A percentile compares a stretch with the other conserved stretches of the same genome.
Conservation (phyloP, 2,329 filamentous ascomycete genomes). For the Beauveria caledonica region DNA sequence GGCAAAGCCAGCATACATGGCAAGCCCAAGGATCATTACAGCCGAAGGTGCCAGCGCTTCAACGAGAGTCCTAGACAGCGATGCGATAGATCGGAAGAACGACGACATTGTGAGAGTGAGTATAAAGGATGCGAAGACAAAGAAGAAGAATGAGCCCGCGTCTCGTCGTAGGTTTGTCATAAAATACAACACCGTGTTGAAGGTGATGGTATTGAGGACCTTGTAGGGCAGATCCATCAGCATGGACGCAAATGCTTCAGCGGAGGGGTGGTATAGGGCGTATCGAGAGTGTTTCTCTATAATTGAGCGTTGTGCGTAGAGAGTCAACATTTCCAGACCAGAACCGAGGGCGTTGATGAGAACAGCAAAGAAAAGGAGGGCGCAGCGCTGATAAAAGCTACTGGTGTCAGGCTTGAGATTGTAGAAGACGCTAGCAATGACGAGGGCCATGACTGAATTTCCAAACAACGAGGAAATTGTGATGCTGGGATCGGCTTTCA, state of each 20-base stretch:
- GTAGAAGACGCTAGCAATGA: conserved; percentile 60
- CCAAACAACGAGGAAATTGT: conserved; percentile 45
- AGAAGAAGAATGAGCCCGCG: too few relatives aligned
- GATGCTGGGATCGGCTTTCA: conserved; percentile 34
- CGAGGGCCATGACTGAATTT: conserved; percentile 30
- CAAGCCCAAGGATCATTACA: too few relatives aligned
- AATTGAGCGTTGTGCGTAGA: conserved; percentile 19
- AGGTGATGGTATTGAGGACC: conserved; percentile 22
- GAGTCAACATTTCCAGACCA: conserved; percentile 7
- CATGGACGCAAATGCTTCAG: conserved; percentile 15
- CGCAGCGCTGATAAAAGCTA: conserved; percentile 43
- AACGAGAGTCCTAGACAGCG: too few relatives aligned
- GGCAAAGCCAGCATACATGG: too few relatives aligned
- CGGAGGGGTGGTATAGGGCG: conserved; percentile 26
- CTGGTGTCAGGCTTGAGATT: conserved; percentile 43
- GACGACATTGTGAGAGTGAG: too few relatives aligned
- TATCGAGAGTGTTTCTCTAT: conserved; percentile 22
- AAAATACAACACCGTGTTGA: conserved; percentile 40
- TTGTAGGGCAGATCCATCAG: conserved; percentile 32
- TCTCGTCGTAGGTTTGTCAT: conserved; percentile 37
- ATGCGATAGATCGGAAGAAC: too few relatives aligned
- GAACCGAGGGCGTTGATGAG: conserved; percentile 26
- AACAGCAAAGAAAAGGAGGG: conserved; percentile 23
- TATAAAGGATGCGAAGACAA: too few relatives aligned
- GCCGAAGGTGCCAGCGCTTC: too few relatives aligned